Evolutionary conservation across 2,329 filamentous ascomycete genomes (phyloP), one percentile per base, ranked within the genome.

Genomic region (Elsinoe fawcettii): DNA sequence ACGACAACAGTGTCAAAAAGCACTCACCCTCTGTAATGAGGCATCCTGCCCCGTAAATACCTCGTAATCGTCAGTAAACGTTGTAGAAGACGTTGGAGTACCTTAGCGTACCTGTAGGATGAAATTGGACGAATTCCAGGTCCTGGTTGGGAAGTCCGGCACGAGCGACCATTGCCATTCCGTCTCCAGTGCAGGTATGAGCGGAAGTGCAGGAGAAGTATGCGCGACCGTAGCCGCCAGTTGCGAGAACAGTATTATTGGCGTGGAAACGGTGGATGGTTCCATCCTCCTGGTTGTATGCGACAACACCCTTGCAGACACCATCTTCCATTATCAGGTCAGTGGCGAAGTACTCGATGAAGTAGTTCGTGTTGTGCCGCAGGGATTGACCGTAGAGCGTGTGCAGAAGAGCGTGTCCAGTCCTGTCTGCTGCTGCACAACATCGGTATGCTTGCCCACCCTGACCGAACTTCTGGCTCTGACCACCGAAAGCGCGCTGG

Each of bases 41-140:
- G 76, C 92, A 95, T 64, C 92, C 92, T 68, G 92, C 93, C 69
- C 93, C 93, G 74, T 99, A 99, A 77, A 99, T 97, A 3, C 34
- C 34, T n/a, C 9, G 34, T 5, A 4, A 12, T 3, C 14, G 34
- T 37, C 34, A 37, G 34, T 37, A 37, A 37, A n/a, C 5, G 34
- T 37, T 12, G 3, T 12, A 14, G 34, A 37, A 37, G 34, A 12
- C 9, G 9, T 37, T 37, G 34, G 34, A 37, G 14, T 37, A 12
- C 14, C 9, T 37, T 12, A 12, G 14, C 34, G 14, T 37, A 83
- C 92, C 92, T 64, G 92, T 96, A 58, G 92, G 92, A 75, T 99
- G 92, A 84, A 99, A 99, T 77, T 99, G 92, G 62, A 99, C 93
- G 75, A 99, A 99, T 74, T 99, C 93, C 63, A 97, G 82, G 86